Evolutionary conservation across 306 rosid genomes (phyloP), one percentile per base, ranked within the genome.

Genomic region (Casuarina equisetifolia): DNA sequence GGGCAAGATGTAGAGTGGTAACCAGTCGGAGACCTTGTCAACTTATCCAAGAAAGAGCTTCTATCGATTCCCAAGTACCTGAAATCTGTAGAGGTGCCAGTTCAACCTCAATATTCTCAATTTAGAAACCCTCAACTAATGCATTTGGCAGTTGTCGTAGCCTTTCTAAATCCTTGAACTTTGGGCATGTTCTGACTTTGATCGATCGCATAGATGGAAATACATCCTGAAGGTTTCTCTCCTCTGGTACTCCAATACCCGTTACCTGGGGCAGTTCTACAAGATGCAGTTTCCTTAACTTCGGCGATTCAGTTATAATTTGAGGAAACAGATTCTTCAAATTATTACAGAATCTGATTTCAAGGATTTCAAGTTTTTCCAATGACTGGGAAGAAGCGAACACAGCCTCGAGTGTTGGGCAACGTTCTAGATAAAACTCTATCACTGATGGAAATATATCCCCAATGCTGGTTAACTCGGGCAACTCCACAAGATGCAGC

Each of bases 291-390:
- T 38, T 73, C 32, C n/a, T 16, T 20, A 82, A 67, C 11, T 2
- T 76, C 63, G 10, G 69, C 54, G 75, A 35, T 4, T 20, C 39
- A 40, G 69, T 74, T 63, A 1, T n/a, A 72, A 0, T 38, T 53
- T 76, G 25, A 44, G 0, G 9, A 48, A 69, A 69, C 49, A 84
- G 64, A 25, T 40, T 68, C 70, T 79, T 2, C 83, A 85, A 46
- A 49, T 20, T 45, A 17, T 85, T 80, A 61, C 88, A 85, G 46
- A 85, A 85, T 42, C 82, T 83, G 3, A 82, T 78, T 15, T 85
- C 63, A 19, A 85, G 44, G 69, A 10, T 73, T 73, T 79, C 72
- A 6, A 85, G 84, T 19, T 40, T 82, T 40, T 62, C 62, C 9
- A 75, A 79, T 1, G 73, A 70, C 45, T 50, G 59, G 66, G 77